These are phyloP conservation scores for Cyberlindnera mycetangii DNA, from an alignment of 805 yeast genomes.

Conservation along the genomic window DNA sequence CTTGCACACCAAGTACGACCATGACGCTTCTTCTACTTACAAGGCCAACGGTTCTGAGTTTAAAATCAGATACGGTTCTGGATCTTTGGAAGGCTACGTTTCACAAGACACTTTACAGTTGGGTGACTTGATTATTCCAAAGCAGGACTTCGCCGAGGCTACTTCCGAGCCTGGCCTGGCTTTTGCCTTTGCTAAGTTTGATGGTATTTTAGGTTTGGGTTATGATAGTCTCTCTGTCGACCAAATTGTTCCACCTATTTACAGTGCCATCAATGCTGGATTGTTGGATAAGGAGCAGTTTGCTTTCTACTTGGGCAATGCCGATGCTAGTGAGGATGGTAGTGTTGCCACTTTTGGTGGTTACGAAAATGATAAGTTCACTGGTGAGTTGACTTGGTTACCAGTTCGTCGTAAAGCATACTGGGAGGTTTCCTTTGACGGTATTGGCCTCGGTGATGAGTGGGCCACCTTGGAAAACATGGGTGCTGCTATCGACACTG, in stretches of 20 bases:
- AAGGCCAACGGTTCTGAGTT: conserved; percentile 84
- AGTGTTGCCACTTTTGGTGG: conserved; percentile 98
- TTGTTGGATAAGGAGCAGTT: conserved; percentile 82
- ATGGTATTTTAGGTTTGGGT: conserved; percentile 94
- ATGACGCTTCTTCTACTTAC: conserved; percentile 76
- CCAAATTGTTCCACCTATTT: conserved; percentile 89
- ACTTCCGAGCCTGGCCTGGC: conserved; percentile 97
- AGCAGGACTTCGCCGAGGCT: conserved; percentile 96
- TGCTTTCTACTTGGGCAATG: conserved; percentile 87
- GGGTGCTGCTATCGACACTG: conserved; percentile 98
- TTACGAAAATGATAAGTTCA: conserved; percentile 67
- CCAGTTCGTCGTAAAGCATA: conserved; percentile 99
- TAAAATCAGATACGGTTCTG: conserved; percentile 88
- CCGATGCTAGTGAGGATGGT: conserved; percentile 64
- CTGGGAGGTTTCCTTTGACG: conserved; percentile 96
- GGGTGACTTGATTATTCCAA: conserved; percentile 81
- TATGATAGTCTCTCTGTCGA: conserved; percentile 89
- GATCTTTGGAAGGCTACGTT: conserved; percentile 87
- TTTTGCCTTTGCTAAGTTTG: conserved; percentile 97
- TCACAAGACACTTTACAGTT: conserved; percentile 80
- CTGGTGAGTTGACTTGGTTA: conserved; percentile 88
- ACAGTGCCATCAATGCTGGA: conserved; percentile 81
- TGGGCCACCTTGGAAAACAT: conserved; percentile 75
- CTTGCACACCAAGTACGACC: conserved; percentile 89
- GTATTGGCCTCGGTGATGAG: conserved; percentile 89